phyloP scores from a whole-genome alignment of 2,329 filamentous ascomycete species.

The Triangularia setosa region DNA sequence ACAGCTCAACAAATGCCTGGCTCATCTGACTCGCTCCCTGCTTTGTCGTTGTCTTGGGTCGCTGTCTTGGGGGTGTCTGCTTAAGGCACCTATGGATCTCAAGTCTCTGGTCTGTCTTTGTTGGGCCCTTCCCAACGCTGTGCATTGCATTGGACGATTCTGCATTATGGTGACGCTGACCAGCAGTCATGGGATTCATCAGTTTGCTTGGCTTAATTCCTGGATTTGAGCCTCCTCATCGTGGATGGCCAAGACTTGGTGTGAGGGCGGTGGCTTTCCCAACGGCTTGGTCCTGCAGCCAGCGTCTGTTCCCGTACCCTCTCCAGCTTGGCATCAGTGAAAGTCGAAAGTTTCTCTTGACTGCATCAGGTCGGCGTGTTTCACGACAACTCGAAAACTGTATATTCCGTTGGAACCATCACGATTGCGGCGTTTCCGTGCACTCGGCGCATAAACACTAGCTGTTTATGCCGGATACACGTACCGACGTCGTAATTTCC shows the following conservation, averaged over 20 bases:
- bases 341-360: not conserved
- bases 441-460: not conserved
- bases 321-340: not conserved
- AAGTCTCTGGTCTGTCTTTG: too few species aligned
- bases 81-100: too few species aligned
- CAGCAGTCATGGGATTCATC: not conserved
- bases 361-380: not conserved
- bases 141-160: not conserved
- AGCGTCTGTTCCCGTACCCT: not conserved
- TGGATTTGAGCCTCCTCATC: not conserved
- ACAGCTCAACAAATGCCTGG: too few species aligned
- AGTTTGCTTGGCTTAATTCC: not conserved
- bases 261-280: not conserved
- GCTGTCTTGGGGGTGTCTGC: too few species aligned
- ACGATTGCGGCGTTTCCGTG: not conserved
- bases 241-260: not conserved
- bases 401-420: not conserved
- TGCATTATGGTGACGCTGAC: not conserved
- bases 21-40: too few species aligned
- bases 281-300: constrained; percentile 1
- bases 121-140: too few species aligned
- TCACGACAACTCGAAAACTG: not conserved
- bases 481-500: not conserved
- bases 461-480: not conserved
- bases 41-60: too few species aligned